These are phyloP conservation scores for Sporisorium iseilematis-ciliati DNA, from an alignment of 1,284 basidiomycete species.

Conservation along the genomic window DNA sequence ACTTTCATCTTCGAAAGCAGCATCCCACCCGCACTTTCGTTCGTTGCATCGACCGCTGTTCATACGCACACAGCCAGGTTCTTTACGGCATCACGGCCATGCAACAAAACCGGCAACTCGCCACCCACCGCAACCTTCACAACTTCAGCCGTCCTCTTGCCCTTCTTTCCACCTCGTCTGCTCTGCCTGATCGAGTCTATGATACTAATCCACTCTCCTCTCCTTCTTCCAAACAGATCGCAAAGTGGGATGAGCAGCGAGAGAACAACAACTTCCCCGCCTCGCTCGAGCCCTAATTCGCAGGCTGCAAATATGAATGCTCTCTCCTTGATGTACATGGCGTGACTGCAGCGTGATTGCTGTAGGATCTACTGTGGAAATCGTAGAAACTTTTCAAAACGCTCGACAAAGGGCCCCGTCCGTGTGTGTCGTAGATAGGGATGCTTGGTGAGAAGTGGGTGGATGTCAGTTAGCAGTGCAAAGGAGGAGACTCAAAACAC, in stretches of 20 bases:
- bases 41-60: neutral
- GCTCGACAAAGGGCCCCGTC: neutral
- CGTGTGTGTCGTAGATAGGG: neutral
- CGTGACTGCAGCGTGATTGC: conserved; percentile 6
- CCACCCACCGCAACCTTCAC: neutral
- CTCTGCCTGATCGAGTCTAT: neutral
- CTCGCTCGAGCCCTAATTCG: conserved; percentile 61
- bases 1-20: too few species aligned
- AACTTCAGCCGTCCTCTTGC: conserved; percentile 1
- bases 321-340: conserved; percentile 1
- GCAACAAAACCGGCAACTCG: neutral
- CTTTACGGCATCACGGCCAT: neutral
- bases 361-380: conserved; percentile 3
- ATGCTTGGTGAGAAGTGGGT: neutral
- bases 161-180: neutral
- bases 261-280: conserved; percentile 67
- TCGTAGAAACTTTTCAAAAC: conserved; percentile 8
- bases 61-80: too few species aligned
- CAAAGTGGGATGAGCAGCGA: conserved; percentile 69
- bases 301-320: neutral
- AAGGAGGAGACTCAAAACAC: too few species aligned
- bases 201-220: neutral
- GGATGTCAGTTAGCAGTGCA: too few species aligned
- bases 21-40: too few species aligned
- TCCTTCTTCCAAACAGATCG: conserved; percentile 46